A percentile compares a stretch with the other conserved stretches of the same genome.
Conservation (phyloP, 192 early-diverging fungal species). For the Backusella macrospora region DNA sequence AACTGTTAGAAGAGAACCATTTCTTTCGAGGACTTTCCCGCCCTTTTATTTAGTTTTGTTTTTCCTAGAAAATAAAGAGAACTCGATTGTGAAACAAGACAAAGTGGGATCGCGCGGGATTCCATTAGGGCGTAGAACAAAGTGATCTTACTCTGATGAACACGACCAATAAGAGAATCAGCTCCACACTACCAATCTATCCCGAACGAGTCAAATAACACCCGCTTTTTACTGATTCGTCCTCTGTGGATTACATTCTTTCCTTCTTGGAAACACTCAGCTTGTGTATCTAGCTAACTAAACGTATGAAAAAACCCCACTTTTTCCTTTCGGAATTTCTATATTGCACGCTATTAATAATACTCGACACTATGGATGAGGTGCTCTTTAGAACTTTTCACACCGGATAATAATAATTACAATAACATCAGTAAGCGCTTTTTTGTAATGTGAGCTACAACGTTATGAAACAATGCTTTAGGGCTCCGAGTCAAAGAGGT, state of each 20-base stretch:
- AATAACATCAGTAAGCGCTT: neutral
- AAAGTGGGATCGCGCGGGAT: conserved; percentile 23
- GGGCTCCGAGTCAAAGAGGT: neutral
- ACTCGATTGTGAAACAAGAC: conserved; percentile 17
- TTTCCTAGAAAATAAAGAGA: conserved; percentile 12
- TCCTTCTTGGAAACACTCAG: conserved; percentile 11
- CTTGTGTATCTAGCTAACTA: conserved; percentile 7
- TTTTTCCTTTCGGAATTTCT: neutral
- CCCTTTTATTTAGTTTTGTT: conserved; percentile 18
- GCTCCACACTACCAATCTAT: conserved; percentile 3
- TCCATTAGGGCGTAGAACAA: conserved; percentile 8
- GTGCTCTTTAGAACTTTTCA: neutral
- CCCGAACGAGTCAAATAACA: conserved; percentile 1
- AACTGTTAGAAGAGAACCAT: conserved; percentile 1
- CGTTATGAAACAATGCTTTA: conserved; percentile 1
- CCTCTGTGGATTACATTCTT: conserved; percentile 5
- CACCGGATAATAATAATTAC: neutral
- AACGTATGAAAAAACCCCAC: neutral
- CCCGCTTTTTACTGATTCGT: conserved; percentile 25
- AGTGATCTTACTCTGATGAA: neutral
- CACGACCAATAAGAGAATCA: conserved; percentile 16
- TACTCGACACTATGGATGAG: neutral
- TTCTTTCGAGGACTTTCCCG: conserved; percentile 19
- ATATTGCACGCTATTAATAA: neutral
- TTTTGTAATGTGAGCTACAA: neutral